Evolutionary conservation across 163 green algal genomes (phyloP).

Genomic region (Scenedesmus sp.): DNA sequence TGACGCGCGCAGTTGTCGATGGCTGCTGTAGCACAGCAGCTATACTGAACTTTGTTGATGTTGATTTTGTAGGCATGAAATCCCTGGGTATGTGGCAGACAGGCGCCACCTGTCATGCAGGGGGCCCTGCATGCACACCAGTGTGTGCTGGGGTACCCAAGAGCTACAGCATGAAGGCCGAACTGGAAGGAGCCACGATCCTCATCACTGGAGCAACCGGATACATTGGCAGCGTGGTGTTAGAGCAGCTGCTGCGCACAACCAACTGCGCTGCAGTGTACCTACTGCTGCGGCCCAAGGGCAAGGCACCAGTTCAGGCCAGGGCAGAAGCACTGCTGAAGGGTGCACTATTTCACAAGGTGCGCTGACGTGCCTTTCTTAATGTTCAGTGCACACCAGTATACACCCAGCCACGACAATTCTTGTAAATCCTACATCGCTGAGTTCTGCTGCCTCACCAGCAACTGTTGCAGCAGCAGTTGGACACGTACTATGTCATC

Average conservation of each 20-base stretch:
- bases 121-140: not conserved
- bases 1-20: not conserved
- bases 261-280: slow-evolving; percentile 57
- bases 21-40: too few species aligned
- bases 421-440: not conserved
- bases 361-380: not conserved
- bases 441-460: not conserved
- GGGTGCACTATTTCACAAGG: slow-evolving; percentile 46
- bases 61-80: not conserved
- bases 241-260: slow-evolving; percentile 70
- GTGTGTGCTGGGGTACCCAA: not conserved
- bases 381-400: too few species aligned
- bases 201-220: slow-evolving; percentile 67
- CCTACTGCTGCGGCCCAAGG: slow-evolving; percentile 56
- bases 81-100: not conserved
- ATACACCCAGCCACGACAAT: not conserved
- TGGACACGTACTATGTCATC: too few species aligned
- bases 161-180: slow-evolving; percentile 33
- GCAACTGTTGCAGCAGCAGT: not conserved
- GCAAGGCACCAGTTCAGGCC: slow-evolving; percentile 1
- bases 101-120: not conserved
- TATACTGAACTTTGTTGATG: not conserved
- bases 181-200: slow-evolving; percentile 47
- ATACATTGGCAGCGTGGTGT: slow-evolving; percentile 72
- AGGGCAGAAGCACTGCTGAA: slow-evolving; percentile 16